Percentiles rank a stretch among this genome's conserved stretches.
These are phyloP conservation scores for Fusarium sp. DNA, from an alignment of 2,329 filamentous ascomycete species.

Conservation along the genomic window DNA sequence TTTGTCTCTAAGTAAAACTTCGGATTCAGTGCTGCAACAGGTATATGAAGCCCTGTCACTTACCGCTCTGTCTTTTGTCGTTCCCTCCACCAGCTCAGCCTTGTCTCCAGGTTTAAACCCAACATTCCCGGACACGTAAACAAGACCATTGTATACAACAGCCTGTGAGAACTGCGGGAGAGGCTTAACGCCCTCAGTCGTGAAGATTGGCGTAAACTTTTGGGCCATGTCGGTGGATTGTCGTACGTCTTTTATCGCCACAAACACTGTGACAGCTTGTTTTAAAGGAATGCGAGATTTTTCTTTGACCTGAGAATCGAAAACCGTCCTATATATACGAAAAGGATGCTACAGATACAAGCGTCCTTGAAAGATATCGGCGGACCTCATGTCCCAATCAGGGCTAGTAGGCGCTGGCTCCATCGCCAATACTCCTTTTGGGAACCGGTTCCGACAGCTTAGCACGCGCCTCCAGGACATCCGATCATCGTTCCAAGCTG, in stretches of 20 bases:
- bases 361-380: background rate
- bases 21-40: background rate
- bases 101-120: background rate
- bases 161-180: background rate
- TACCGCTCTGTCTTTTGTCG: background rate
- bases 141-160: background rate
- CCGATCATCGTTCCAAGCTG: background rate
- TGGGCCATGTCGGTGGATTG: background rate
- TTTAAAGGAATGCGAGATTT: fast-evolving
- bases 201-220: background rate
- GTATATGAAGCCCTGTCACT: background rate
- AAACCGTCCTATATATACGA: background rate
- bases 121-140: background rate
- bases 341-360: background rate
- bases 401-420: background rate
- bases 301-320: background rate
- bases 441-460: background rate
- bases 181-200: background rate
- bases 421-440: background rate
- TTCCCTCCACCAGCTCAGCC: background rate
- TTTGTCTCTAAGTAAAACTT: background rate
- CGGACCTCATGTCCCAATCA: background rate
- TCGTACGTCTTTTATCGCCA: no score
- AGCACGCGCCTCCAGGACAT: background rate
- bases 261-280: background rate